Conservation (phyloP, 1,284 basidiomycete species). For the Ustilago vetiveriae region DNA sequence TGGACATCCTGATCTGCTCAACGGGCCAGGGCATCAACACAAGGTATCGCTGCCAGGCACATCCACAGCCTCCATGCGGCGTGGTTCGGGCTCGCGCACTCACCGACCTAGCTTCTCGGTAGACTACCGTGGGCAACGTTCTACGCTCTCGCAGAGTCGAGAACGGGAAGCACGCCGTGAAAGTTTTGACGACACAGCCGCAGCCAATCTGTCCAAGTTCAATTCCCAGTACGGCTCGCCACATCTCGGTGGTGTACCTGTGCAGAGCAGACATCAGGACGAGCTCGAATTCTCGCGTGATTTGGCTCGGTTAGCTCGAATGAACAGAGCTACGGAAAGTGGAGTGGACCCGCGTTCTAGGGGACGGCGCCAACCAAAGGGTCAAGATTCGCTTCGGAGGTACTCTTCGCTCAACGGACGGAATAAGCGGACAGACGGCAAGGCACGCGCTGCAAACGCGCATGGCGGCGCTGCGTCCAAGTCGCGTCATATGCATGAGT, state of each 20-base stretch:
- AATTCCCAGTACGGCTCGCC: slow-evolving; percentile 8
- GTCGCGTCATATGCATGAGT: slow-evolving; percentile 37
- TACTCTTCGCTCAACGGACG: slow-evolving; percentile 27
- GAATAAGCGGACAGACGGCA: slow-evolving; percentile 5
- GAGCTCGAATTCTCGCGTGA: slow-evolving; percentile 43
- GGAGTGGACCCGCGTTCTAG: slow-evolving; percentile 7
- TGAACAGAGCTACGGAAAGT: slow-evolving; percentile 24
- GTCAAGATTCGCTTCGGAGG: slow-evolving; percentile 17
- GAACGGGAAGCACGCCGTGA: slow-evolving; percentile 23
- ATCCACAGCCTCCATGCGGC: slow-evolving; percentile 27
- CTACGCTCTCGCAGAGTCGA: slow-evolving; percentile 12
- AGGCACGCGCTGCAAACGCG: not conserved
- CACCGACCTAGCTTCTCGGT: slow-evolving; percentile 43
- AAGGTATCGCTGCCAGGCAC: slow-evolving; percentile 34
- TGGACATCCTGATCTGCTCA: slow-evolving; percentile 36
- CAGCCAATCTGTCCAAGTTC: slow-evolving; percentile 16
- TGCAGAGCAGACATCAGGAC: slow-evolving; percentile 30
- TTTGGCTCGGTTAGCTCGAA: slow-evolving; percentile 36
- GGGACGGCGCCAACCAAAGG: slow-evolving; percentile 14
- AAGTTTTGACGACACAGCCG: slow-evolving; percentile 32
- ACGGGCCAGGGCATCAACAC: slow-evolving; percentile 34
- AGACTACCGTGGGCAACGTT: slow-evolving; percentile 21
- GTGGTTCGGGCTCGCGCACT: slow-evolving; percentile 27
- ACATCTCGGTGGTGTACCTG: slow-evolving; percentile 5
- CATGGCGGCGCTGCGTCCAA: not conserved